Evolutionary conservation across 306 rosid species (phyloP).

Genomic region (Vigna mungo): DNA sequence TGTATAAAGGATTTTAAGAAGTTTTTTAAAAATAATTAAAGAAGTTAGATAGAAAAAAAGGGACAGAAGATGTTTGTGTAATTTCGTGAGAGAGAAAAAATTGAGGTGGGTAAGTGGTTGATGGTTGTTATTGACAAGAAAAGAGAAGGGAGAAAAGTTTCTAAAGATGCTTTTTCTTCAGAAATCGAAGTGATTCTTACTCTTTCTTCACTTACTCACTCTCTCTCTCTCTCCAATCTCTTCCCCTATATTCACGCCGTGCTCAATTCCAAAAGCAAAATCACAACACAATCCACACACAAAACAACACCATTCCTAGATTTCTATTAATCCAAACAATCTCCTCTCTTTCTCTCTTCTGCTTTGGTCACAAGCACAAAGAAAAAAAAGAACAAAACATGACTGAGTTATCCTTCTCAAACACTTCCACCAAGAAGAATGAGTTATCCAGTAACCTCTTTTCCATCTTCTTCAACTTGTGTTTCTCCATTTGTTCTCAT

Average conservation of each 20-base stretch:
- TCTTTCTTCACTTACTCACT: not conserved
- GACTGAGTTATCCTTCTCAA: slow-evolving; percentile 66
- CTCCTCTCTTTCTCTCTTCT: slow-evolving; percentile 44
- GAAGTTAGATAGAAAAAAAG: too few relatives aligned
- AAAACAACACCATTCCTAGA: slow-evolving; percentile 17
- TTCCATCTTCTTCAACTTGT: slow-evolving; percentile 50
- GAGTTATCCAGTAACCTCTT: slow-evolving; percentile 55
- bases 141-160: slow-evolving; percentile 50
- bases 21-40: too few relatives aligned
- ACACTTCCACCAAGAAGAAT: slow-evolving; percentile 51
- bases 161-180: slow-evolving; percentile 54
- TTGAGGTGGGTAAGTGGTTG: slow-evolving; percentile 49
- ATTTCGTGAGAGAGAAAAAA: not conserved
- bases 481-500: slow-evolving; percentile 75
- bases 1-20: too few relatives aligned
- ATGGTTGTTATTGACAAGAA: slow-evolving; percentile 41
- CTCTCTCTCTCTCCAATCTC: slow-evolving; percentile 54
- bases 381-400: slow-evolving; percentile 37
- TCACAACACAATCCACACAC: slow-evolving; percentile 35
- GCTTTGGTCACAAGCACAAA: slow-evolving; percentile 34
- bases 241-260: slow-evolving; percentile 92
- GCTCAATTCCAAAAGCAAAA: slow-evolving; percentile 56
- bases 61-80: not conserved
- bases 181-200: slow-evolving; percentile 44
- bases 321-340: slow-evolving; percentile 39